Evolutionary conservation across 164 flowering plant species (phyloP).

Genomic region (Magnolia kwangsiensis): DNA sequence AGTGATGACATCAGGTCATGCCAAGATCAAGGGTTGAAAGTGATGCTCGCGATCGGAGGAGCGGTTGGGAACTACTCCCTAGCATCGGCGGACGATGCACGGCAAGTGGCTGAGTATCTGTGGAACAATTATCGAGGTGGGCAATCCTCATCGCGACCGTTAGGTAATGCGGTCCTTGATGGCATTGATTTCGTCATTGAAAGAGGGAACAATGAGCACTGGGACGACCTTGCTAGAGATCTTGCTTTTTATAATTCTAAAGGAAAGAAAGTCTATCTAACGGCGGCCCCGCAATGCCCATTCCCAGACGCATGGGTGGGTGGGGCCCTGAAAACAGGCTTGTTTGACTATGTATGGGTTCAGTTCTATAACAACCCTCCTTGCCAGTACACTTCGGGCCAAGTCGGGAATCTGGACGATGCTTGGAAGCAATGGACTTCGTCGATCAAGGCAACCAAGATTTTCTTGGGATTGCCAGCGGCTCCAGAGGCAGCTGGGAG

Average conservation of each 20-base stretch:
- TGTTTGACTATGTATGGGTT: neutral
- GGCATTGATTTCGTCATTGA: constrained; percentile 9
- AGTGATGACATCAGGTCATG: constrained; percentile 8
- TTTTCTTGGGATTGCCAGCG: constrained; percentile 1
- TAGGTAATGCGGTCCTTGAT: neutral
- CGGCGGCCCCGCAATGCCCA: constrained; percentile 10
- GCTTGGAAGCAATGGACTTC: constrained; percentile 4
- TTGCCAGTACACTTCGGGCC: constrained; percentile 5
- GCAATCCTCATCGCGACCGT: neutral
- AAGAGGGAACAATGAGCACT: neutral
- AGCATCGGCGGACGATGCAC: constrained; percentile 4
- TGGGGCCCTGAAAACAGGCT: constrained; percentile 1
- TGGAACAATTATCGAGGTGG: constrained; percentile 11
- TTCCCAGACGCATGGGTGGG: constrained; percentile 10
- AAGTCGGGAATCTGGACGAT: neutral
- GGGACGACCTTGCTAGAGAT: neutral
- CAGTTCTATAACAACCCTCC: constrained; percentile 14
- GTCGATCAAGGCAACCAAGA: neutral
- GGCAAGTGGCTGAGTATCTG: constrained; percentile 4
- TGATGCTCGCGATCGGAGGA: constrained; percentile 6
- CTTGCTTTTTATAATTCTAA: neutral
- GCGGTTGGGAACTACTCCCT: constrained; percentile 4
- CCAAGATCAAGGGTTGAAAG: constrained; percentile 4
- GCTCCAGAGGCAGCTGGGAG: neutral
- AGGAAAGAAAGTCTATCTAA: constrained; percentile 6